phyloP scores from a whole-genome alignment of 352 stramenopile genomes.

The Globisporangium viniferum region DNA sequence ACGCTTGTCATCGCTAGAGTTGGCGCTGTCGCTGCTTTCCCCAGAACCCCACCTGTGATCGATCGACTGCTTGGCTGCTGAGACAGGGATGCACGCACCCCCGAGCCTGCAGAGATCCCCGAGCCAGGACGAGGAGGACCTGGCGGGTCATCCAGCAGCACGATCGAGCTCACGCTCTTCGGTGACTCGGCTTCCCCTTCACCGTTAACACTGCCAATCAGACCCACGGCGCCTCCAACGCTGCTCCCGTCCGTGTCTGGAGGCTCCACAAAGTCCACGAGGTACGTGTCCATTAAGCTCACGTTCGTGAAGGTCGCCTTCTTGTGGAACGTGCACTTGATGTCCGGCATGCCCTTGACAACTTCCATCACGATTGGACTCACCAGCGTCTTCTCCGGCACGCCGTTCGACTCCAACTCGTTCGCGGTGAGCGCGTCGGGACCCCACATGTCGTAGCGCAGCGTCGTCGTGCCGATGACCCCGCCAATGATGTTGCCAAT shows the following conservation, averaged over 20 bases:
- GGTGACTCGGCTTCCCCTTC: slow-evolving; percentile 17
- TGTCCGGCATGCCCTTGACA: slow-evolving; percentile 81
- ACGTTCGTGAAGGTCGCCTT: slow-evolving; percentile 82
- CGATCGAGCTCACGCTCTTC: slow-evolving; percentile 17
- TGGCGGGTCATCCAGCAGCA: slow-evolving; percentile 1
- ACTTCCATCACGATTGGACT: slow-evolving; percentile 78
- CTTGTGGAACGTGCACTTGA: slow-evolving; percentile 79
- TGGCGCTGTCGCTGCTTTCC: not conserved
- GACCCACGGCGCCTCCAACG: not conserved
- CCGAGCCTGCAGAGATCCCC: not conserved
- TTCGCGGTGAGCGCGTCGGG: slow-evolving; percentile 81
- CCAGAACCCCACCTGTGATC: not conserved
- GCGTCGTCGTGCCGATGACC: slow-evolving; percentile 81
- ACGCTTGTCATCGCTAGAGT: not conserved
- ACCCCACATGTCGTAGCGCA: slow-evolving; percentile 90
- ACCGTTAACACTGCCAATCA: slow-evolving; percentile 24
- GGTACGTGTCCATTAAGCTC: slow-evolving; percentile 80
- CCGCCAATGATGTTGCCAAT: slow-evolving; percentile 86
- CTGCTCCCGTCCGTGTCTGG: slow-evolving; percentile 11
- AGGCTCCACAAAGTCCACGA: slow-evolving; percentile 75
- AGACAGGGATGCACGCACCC: slow-evolving; percentile 11
- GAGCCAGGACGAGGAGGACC: not conserved
- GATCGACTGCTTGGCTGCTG: slow-evolving; percentile 13
- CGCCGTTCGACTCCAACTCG: slow-evolving; percentile 83
- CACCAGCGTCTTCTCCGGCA: slow-evolving; percentile 78